Evolutionary conservation across 768 basidiomycete genomes (phyloP), one percentile per base, ranked within the genome.

Genomic region (Podaxis carcinomalis): DNA sequence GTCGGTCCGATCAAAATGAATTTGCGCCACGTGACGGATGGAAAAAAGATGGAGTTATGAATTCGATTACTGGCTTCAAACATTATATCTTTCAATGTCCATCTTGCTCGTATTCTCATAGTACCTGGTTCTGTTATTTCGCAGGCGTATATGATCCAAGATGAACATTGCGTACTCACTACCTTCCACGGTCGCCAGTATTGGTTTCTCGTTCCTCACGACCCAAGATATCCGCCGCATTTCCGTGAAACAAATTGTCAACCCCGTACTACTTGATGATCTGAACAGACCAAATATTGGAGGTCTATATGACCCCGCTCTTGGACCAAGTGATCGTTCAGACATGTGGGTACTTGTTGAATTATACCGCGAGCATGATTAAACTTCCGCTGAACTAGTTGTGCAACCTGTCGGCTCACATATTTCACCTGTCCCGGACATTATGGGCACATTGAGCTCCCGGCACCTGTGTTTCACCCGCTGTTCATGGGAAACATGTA

Each of bases 361-460:
- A 59, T 36, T 58, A 28, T 32, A 32, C 51, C 53, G 50, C 51
- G 9, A 47, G 27, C 27, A 46, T 56, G 21, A 47, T 40, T 49
- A 5, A 57, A 63, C 64, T 67, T 52, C 63, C 28, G 42, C 46
- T 61, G 36, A 27, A 51, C 23, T 70, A 99, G 96, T 62, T 99
- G 97, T 72, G 80, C 90, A 64, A 97, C 97, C 74, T 99, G 97
- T 72, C 89, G 83, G 61, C 83, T 97, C 68, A 92, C 87, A 51
- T 96, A 94, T 69, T 98, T 89, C 77, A 89, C 89, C 62, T 99
- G 97, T 73, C 95, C 97, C 1, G 97, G 97, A 16, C 97, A 99
- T 74, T 99, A 90, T 75, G 97, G 97, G 21, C 97, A 98, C 74
- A 96, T 99, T 63, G 94, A 98, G 63, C 83, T 99, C 5, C 95